Conservation (phyloP, 768 basidiomycete genomes). For the Dacryopinax primogenitus region DNA sequence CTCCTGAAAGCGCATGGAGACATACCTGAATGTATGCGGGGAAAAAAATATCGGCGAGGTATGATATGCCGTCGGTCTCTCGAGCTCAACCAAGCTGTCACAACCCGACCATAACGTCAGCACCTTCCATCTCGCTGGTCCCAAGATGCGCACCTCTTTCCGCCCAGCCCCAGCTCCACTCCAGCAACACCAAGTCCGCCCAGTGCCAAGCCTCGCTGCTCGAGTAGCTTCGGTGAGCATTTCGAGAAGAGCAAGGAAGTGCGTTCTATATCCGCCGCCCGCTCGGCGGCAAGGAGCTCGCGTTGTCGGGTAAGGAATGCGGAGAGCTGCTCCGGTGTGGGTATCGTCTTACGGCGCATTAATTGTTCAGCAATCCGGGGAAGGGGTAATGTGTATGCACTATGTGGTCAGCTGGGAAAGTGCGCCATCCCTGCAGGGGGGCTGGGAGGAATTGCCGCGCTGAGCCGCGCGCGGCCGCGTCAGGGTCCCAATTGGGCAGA, state of each 20-base stretch:
- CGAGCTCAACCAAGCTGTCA: conserved; percentile 68
- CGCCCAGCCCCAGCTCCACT: conserved; percentile 77
- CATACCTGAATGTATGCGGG: conserved; percentile 71
- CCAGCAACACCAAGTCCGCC: conserved; percentile 55
- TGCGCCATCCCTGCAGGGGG: no score
- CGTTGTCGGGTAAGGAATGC: conserved; percentile 59
- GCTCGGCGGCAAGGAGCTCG: conserved; percentile 53
- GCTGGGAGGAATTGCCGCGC: neutral
- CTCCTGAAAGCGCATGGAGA: neutral
- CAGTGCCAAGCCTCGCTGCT: conserved; percentile 73
- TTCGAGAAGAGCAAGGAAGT: conserved; percentile 68
- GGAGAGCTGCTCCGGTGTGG: conserved; percentile 24
- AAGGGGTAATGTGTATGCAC: neutral
- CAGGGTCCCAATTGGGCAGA: no score
- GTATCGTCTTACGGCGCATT: neutral
- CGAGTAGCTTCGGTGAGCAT: conserved; percentile 71
- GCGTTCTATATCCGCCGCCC: conserved; percentile 71
- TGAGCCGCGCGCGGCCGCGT: neutral
- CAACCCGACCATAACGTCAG: neutral
- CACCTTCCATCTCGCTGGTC: neutral
- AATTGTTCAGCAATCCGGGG: neutral
- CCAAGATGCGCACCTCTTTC: conserved; percentile 57
- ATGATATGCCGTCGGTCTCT: conserved; percentile 71
- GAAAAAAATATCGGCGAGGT: conserved; percentile 61
- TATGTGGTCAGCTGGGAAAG: neutral